Conservation (phyloP, 225 moss, liverwort and hornwort genomes). For the Rhytidiadelphus loreus region DNA sequence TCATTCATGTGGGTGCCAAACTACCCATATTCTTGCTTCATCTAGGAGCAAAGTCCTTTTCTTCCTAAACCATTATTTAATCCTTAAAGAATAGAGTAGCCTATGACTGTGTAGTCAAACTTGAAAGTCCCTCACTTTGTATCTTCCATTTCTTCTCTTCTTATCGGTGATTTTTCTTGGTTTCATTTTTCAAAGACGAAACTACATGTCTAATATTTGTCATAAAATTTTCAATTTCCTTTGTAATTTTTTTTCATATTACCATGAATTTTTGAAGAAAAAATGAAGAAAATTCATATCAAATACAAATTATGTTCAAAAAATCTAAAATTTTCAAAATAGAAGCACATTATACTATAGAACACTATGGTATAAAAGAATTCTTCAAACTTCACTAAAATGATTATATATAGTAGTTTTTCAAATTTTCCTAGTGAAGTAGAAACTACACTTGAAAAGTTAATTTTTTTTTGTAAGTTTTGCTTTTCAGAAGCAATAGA, state of each 20-base stretch:
- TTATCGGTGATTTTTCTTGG: neutral
- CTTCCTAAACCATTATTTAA: no score
- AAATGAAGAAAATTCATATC: neutral
- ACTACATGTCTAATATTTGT: neutral
- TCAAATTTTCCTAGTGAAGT: neutral
- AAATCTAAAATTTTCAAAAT: neutral
- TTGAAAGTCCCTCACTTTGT: fast-evolving
- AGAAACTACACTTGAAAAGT: neutral
- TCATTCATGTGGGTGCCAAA: neutral
- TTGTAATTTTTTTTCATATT: no score
- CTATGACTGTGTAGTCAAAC: fast-evolving
- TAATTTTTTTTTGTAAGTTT: no score
- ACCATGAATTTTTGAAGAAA: neutral
- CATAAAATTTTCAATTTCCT: neutral
- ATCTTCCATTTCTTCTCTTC: neutral
- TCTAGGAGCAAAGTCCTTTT: fast-evolving
- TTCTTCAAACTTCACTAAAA: neutral
- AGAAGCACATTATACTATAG: neutral
- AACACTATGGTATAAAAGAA: neutral
- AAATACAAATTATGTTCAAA: neutral
- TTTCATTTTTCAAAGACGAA: no score
- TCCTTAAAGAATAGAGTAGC: fast-evolving
- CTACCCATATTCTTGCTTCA: neutral
- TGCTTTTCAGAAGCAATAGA: neutral
- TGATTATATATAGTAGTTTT: neutral